Base-by-base conservation (phyloP, 2,329 filamentous ascomycete species). In the Xylariaceae sp. region DNA sequence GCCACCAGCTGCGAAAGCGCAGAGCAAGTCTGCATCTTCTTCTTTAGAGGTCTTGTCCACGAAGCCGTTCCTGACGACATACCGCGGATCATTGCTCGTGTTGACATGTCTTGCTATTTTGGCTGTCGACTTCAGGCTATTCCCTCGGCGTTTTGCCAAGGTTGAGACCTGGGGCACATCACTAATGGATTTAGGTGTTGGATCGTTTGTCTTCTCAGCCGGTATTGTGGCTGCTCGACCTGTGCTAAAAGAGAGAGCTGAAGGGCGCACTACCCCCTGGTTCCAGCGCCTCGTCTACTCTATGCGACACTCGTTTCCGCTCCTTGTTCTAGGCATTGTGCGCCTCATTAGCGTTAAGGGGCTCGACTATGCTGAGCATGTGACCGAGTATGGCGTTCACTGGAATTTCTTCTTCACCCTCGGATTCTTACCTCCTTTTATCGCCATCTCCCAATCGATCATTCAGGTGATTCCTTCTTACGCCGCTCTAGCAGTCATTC, bases 351-450 rank as follows among this genome's bases (percentile, higher is more conserved):
- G 87, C 67, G 92, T 97, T 71, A 99, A 99, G 76, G 90, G 90
- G 5, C 78, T 97, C 35, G 92, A 97, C 72, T 99, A 99, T 72
- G 92, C 92, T 2, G 94, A 99, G 73, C 94, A 99, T 77, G 91
- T 97, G 60, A 92, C 90, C 11, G 94, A 99, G 72, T 99, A 99
- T 71, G 94, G 94, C 49, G 90, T 99, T 8, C 94, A 99, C 74
- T 99, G 94, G 94, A 99, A 99, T 74, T 99, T 99, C 75, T 99
- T 99, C 81, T 97, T 97, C 76, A 99, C 94, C 0, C 80, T 99
- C 8, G 92, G 87, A 4, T 83, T 97, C 52, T 77, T 99, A 23
- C 91, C 93, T 0, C 92, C 92, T 0, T 96, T 96, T 68, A 86
- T 96, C 55, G 92, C 93, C 34, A 73, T 94, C 0, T 90, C 93